Base-by-base conservation (phyloP, 73 alveolate genomes). In the Tetrahymena borealis region DNA sequence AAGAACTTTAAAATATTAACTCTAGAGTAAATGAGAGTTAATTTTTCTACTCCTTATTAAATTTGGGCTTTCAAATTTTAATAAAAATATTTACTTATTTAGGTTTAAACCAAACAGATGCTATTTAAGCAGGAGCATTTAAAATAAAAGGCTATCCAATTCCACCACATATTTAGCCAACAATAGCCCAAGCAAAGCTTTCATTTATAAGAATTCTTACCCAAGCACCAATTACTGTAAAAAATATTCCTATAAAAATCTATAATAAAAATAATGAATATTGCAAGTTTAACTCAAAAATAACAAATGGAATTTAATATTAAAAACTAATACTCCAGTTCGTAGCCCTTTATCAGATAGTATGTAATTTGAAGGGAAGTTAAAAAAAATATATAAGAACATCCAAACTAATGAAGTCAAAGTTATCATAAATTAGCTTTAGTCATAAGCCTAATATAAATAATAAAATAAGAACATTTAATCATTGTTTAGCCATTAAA, bases 91-190 rank as follows among this genome's bases (percentile, higher is more conserved):
- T 39, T 95, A 94, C 96, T 36, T 94, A 95, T 39, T 97, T 96
- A 78, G 97, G 99, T 33, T 94, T 94, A 91, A 95, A 98, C 99
- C 99, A 98, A 39, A 42, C 78, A 10, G 98, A 98, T 36, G 99
- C 96, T 13, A 98, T 90, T 91, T 95, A 96, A 4, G 98, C 99
- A 2, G 99, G 98, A 0, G 99, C 98, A 95, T 98, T 98, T 32
- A 97, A 38, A 18, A 98, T 91, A 93, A 96, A 98, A 24, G 99
- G 99, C 93, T 98, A 97, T 31, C 98, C 99, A 7, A 94, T 41
- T 7, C 96, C 99, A 11, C 96, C 96, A 7, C 94, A 32, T 40
- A 92, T 60, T 78, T 95, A 78, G 12, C 99, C 99, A 0, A 93
- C 33, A 8, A 96, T 78, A 13, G 94, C 92, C 38, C 85, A 33